Evolutionary conservation across 495 filamentous ascomycete species (phyloP), one percentile per base, ranked within the genome.

Genomic region (Neurospora intermedia): DNA sequence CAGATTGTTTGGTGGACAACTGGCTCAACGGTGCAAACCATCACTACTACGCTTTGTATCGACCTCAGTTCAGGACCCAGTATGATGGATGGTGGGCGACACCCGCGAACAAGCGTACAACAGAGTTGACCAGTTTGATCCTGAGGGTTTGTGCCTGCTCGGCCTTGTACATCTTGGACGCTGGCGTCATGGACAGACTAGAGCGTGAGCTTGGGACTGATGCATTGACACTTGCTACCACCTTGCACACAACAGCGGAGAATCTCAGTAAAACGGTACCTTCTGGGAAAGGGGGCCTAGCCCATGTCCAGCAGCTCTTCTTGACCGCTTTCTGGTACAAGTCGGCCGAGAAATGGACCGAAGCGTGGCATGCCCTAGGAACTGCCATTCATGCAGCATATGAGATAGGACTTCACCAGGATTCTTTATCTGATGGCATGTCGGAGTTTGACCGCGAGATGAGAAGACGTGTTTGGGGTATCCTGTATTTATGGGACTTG

Each of bases 281-380:
- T 2, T 82, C 83, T 1, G 85, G 85, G 1, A 83, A 84, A 73
- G 84, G 85, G 31, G 84, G 85, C 0, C 70, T 87, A 45, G 74
- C 79, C 31, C 83, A 87, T 31, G 83, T 88, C 10, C 85, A 88
- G 76, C 85, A 87, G 75, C 75, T 86, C 15, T 86, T 88, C 73
- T 77, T 87, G 3, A 85, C 81, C n/a, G 82, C 82, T 6, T 81
- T 81, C 54, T 89, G 85, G 85, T 85, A 79, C 75, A 88, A 89
- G 77, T 84, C 83, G 16, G 85, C 86, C 69, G 83, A 83, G 62
- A 76, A 81, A n/a, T 87, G 87, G 76, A 81, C 84, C 6, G 85
- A 87, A 62, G 82, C 84, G 2, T 87, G 87, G 86, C 86, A 88
- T 77, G 78, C 81, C 15, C 71, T 88, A 43, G 77, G 82, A 48